phyloP scores from a whole-genome alignment of 2,329 filamentous ascomycete genomes.

The Colletotrichum viniferum region DNA sequence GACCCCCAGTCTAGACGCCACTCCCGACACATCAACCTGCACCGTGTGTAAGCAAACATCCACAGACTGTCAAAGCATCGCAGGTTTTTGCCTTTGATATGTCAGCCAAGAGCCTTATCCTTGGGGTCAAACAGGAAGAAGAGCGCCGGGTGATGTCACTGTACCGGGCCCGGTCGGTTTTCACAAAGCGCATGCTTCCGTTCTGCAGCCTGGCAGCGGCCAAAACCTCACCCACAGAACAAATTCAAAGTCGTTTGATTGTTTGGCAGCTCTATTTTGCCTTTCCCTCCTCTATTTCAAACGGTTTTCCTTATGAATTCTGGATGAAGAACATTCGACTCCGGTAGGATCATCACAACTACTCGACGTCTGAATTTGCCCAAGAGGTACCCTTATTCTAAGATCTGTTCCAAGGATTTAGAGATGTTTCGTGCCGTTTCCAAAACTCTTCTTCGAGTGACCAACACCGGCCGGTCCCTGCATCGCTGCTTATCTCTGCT shows the following conservation, averaged over 20 bases:
- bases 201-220: background rate
- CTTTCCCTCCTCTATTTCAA: background rate
- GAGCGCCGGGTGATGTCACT: background rate
- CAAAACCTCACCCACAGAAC: background rate
- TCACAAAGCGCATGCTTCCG: background rate
- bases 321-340: background rate
- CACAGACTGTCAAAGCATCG: slow-evolving; percentile 5
- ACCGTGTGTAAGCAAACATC: background rate
- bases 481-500: background rate
- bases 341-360: background rate
- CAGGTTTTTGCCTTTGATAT: background rate
- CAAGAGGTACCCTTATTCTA: background rate
- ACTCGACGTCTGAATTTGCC: background rate
- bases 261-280: background rate
- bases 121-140: background rate
- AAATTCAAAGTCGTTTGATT: background rate
- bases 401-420: background rate
- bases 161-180: background rate
- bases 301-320: background rate
- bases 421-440: background rate
- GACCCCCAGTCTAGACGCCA: background rate
- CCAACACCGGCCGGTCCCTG: background rate
- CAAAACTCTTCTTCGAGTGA: background rate
- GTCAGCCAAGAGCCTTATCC: background rate
- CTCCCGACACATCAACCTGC: background rate